phyloP scores from a whole-genome alignment of 495 filamentous ascomycete species.

The Choiromyces venosus region DNA sequence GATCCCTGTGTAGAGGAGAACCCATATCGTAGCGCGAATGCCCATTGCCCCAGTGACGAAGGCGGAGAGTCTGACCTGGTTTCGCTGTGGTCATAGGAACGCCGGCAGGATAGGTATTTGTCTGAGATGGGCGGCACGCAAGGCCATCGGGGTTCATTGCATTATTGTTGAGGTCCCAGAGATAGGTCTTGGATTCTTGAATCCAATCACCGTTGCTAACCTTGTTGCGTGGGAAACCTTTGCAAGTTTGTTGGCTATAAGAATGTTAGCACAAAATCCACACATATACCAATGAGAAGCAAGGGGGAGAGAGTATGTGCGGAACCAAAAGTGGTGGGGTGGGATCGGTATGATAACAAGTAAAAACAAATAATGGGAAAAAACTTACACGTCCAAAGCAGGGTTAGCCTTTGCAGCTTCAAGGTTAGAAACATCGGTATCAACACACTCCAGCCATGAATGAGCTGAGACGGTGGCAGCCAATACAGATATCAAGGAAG shows the following conservation, averaged over 20 bases:
- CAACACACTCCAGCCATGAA: conserved; percentile 41
- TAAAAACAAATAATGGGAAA: neutral
- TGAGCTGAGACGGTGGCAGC: conserved; percentile 30
- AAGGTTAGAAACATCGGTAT: conserved; percentile 31
- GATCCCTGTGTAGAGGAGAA: conserved; percentile 34
- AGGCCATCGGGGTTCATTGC: conserved; percentile 15
- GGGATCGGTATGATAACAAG: neutral
- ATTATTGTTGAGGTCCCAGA: conserved; percentile 28
- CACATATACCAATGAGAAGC: neutral
- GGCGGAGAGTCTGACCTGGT: conserved; percentile 33
- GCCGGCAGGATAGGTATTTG: conserved; percentile 18
- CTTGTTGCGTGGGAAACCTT: conserved; percentile 35
- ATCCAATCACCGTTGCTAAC: conserved; percentile 35
- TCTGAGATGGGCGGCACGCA: conserved; percentile 22
- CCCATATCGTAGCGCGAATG: conserved; percentile 37
- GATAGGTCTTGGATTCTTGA: conserved; percentile 33
- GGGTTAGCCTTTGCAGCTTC: conserved; percentile 24
- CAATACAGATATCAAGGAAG: conserved; percentile 24
- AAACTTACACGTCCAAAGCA: conserved; percentile 21
- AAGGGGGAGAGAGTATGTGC: neutral
- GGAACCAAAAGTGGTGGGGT: neutral
- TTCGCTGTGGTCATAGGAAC: conserved; percentile 31
- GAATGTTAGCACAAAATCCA: conserved; percentile 14
- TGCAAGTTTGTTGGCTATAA: conserved; percentile 23
- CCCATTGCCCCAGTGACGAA: conserved; percentile 39